These are phyloP conservation scores for Westerdykella ornata DNA, from an alignment of 2,329 filamentous ascomycete species.

Conservation along the genomic window DNA sequence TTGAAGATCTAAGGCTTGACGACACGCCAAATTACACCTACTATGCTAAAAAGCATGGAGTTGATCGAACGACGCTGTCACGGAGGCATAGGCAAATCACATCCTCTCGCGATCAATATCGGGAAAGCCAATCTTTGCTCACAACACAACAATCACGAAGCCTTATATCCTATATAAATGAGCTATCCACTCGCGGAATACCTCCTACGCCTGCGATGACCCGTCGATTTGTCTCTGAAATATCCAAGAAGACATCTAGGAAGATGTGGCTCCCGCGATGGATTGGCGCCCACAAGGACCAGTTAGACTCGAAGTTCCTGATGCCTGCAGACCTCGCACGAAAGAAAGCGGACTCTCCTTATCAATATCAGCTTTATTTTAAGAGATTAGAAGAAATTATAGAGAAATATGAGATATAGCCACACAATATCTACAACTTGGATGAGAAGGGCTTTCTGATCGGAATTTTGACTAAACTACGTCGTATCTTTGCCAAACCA, in stretches of 20 bases:
- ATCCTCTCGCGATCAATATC: background rate
- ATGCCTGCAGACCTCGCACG: conserved; percentile 10
- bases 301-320: conserved; percentile 10
- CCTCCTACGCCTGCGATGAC: conserved; percentile 13
- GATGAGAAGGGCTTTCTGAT: too few relatives aligned
- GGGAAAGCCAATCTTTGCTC: conserved; percentile 1
- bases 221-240: conserved; percentile 8
- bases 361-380: conserved; percentile 15
- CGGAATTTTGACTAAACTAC: conserved; percentile 3
- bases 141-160: conserved; percentile 5
- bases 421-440: too few relatives aligned
- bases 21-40: conserved; percentile 1
- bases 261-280: conserved; percentile 14
- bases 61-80: conserved; percentile 3
- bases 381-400: background rate
- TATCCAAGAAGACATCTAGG: conserved; percentile 5
- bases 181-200: conserved; percentile 7
- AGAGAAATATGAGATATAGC: background rate
- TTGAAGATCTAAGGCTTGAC: conserved; percentile 2
- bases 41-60: conserved; percentile 4
- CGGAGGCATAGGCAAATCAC: background rate
- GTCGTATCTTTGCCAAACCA: background rate
- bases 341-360: conserved; percentile 13
- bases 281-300: conserved; percentile 4
- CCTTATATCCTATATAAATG: conserved; percentile 16